Conservation (phyloP, 805 yeast species). For the Wickerhamiella azyma region DNA sequence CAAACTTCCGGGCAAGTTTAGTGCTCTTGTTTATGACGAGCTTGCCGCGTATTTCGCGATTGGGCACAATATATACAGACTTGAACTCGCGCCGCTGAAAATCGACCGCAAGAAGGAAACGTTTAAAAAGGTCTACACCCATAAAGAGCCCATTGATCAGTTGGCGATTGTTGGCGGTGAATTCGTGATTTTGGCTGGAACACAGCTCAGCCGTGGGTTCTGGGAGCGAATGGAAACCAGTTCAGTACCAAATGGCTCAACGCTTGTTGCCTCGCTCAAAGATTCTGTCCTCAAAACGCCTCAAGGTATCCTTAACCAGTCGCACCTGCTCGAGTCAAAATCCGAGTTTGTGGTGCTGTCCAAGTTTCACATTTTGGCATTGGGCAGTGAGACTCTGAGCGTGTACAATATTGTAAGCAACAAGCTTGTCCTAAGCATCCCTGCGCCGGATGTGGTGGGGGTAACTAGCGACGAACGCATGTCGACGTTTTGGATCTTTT, state of each 20-base stretch:
- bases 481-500: slow-evolving; percentile 66
- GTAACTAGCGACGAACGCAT: slow-evolving; percentile 36
- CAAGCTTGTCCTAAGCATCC: slow-evolving; percentile 28
- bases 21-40: neutral
- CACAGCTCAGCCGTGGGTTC: neutral
- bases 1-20: neutral
- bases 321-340: neutral
- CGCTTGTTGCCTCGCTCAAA: neutral
- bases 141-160: neutral
- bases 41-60: neutral
- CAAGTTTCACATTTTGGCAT: slow-evolving; percentile 39
- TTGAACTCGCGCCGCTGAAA: slow-evolving; percentile 3
- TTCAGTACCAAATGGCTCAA: neutral
- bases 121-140: neutral
- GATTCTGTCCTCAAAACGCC: neutral
- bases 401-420: slow-evolving; percentile 32
- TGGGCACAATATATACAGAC: neutral
- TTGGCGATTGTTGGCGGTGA: neutral
- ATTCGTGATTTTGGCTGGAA: neutral
- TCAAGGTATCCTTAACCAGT: neutral
- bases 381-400: slow-evolving; percentile 22
- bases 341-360: slow-evolving; percentile 30
- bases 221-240: neutral
- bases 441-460: slow-evolving; percentile 32
- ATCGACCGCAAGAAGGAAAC: neutral